Evolutionary conservation across 306 rosid species (phyloP), one percentile per base, ranked within the genome.

Genomic region (Acacia acuminata): DNA sequence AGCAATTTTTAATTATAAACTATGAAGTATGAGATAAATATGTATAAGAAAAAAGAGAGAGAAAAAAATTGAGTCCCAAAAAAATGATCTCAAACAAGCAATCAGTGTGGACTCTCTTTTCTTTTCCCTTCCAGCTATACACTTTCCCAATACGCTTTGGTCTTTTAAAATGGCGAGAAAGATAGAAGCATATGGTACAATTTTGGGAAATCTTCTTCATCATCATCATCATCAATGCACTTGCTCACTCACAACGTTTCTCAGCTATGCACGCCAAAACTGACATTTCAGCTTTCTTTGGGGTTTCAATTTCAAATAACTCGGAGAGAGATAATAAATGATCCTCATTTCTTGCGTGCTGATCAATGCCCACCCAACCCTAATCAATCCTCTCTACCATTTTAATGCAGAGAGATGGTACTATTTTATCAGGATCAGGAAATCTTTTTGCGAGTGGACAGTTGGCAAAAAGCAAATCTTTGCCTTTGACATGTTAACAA

Each of bases 231-330:
- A 61, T 70, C 66, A 70, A 56, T 36, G 4, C 82, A 77, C 48
- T 44, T 38, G 7, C 77, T 67, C 85, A 71, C 77, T 67, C 83
- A 77, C 80, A 76, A 87, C 86, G 87, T 88, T 88, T 82, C 88
- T 81, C 79, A 87, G 88, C 83, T 20, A 87, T 64, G 95, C 95
- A 94, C 91, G 92, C 97, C 87, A 92, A 86, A 86, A 85, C 96
- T 92, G 97, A 92, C 93, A 90, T 80, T 72, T 67, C 76, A 84
- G 86, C 90, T 88, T 87, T 88, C 81, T 87, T 82, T 73, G 55
- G 58, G 78, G 60, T 70, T 79, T 74, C 24, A 53, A 53, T 15
- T 14, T 48, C 53, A 48, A 80, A 75, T 77, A 79, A n/a, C 77
- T 56, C 82, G 87, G 82, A 73, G 53, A 5, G 25, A 71, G 51